These are phyloP conservation scores for Zea mays DNA, from an alignment of 176 grass and related monocot species.

Conservation along the genomic window DNA sequence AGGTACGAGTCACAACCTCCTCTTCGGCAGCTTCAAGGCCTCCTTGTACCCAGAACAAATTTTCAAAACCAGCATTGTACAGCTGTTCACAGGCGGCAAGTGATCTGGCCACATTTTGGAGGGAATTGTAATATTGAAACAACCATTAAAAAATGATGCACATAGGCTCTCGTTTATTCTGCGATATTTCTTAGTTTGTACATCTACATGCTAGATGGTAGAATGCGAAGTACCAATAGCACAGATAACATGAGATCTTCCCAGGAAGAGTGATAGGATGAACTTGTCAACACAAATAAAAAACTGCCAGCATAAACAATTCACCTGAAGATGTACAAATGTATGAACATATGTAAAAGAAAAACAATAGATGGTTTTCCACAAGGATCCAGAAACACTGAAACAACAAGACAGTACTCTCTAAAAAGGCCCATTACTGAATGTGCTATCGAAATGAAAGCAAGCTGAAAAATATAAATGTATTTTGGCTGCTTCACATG, in stretches of 20 bases:
- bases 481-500: neutral
- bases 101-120: conserved; percentile 52
- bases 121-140: neutral
- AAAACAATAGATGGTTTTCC: conserved; percentile 8
- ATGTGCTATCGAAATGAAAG: conserved; percentile 17
- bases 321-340: conserved; percentile 2
- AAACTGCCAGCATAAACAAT: neutral
- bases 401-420: neutral
- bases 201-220: neutral
- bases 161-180: conserved; percentile 1
- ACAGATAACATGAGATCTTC: neutral
- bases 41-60: conserved; percentile 97
- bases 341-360: neutral
- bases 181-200: conserved; percentile 12
- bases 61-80: conserved; percentile 81
- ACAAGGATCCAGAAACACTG: conserved; percentile 11
- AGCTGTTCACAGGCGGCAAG: conserved; percentile 89
- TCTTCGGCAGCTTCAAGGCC: conserved; percentile 91
- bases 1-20: conserved; percentile 52
- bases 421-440: neutral
- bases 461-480: conserved; percentile 6
- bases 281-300: conserved; percentile 2
- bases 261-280: neutral
- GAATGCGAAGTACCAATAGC: neutral
- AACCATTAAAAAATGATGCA: neutral